phyloP scores from a whole-genome alignment of 768 basidiomycete genomes.

The Albatrellus ellisii region DNA sequence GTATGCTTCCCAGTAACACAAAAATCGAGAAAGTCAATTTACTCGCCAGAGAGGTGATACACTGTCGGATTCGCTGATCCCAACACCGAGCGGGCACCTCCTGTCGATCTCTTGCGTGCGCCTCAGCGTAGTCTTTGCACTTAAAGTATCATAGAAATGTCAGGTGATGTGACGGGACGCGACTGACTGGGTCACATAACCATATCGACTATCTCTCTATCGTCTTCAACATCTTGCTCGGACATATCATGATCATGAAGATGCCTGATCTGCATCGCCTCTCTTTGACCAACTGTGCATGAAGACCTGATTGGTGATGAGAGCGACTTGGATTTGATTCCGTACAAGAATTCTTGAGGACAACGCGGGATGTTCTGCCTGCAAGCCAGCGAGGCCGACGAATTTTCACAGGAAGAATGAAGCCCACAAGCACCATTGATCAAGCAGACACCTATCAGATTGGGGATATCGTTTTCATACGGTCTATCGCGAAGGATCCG shows the following conservation, averaged over 20 bases:
- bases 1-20: too few relatives aligned
- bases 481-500: slow-evolving; percentile 33
- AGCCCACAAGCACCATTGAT: too few relatives aligned
- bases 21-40: too few relatives aligned
- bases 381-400: neutral
- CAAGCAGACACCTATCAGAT: slow-evolving; percentile 29
- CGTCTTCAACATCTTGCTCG: neutral
- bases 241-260: neutral
- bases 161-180: neutral
- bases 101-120: too few relatives aligned
- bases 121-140: too few relatives aligned
- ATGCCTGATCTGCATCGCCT: slow-evolving; percentile 7
- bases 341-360: slow-evolving; percentile 3
- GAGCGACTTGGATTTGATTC: neutral
- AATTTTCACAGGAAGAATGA: too few relatives aligned
- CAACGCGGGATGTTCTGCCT: neutral
- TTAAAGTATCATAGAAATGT: too few relatives aligned
- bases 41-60: too few relatives aligned
- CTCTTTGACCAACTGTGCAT: slow-evolving; percentile 4
- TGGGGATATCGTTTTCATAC: slow-evolving; percentile 58
- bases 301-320: slow-evolving; percentile 14
- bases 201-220: neutral
- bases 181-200: neutral
- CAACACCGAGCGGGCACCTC: too few relatives aligned
- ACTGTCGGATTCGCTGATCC: too few relatives aligned